Conservation (phyloP, 148 eudicot species). For the Fagopyrum homotropicum region DNA sequence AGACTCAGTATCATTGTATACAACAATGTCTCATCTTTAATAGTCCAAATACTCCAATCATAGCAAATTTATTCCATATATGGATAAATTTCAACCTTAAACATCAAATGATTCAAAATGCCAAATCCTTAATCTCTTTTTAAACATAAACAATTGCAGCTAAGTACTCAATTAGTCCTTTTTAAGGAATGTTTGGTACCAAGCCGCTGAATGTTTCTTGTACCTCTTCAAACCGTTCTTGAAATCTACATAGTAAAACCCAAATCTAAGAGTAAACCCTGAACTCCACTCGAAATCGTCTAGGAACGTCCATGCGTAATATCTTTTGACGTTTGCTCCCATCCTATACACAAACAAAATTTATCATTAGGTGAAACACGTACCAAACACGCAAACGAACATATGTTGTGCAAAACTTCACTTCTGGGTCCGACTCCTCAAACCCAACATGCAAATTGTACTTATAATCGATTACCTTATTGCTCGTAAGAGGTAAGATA, state of each 20-base stretch:
- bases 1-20: no score
- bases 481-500: not conserved
- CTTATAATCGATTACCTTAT: not conserved
- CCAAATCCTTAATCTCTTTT: no score
- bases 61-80: no score
- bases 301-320: slow-evolving; percentile 12
- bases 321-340: slow-evolving; percentile 13
- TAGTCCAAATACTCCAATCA: no score
- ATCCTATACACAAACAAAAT: not conserved
- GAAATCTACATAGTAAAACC: not conserved
- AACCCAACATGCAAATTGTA: no score
- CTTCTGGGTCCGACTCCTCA: no score
- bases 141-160: no score
- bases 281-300: slow-evolving; percentile 13
- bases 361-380: not conserved
- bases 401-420: no score
- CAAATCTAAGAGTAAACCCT: slow-evolving; percentile 2
- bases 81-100: no score
- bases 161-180: no score
- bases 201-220: slow-evolving; percentile 4
- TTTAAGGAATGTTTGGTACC: slow-evolving; percentile 11
- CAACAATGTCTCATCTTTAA: no score
- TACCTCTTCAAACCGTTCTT: slow-evolving; percentile 7
- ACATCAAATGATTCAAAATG: no score
- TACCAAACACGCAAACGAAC: not conserved